Base-by-base conservation (phyloP, 208 protist genomes). In the Kentomonas sorsogonicus region DNA sequence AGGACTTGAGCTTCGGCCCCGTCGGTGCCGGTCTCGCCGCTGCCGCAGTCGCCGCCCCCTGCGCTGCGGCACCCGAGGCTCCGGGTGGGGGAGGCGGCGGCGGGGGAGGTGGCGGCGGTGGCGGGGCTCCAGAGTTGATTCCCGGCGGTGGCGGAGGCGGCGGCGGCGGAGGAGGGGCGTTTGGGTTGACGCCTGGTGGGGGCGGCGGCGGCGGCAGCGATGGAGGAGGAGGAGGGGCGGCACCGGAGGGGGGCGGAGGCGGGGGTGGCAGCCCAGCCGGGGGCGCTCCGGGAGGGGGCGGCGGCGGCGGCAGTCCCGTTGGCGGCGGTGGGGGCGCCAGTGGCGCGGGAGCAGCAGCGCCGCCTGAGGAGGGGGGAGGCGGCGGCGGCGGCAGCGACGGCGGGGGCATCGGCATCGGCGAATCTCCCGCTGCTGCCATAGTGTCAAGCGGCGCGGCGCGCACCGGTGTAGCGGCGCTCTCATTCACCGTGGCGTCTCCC, bases 1-100 rank as follows among this genome's bases (percentile, higher is more conserved):
- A 65, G 2, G 80, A 79, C 57, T 92, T 92, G 33, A 92, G 51
- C 31, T 77, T 77, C 0, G 85, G 80, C 2, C 75, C 85, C 11
- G 45, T 63, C 50, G 65, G 63, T 26, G 25, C 50, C 10, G 70
- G 43, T 36, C 65, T 61, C 4, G 60, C 46, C 41, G 64, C 62
- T 15, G 29, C 66, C 16, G 56, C 29, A 11, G 47, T 26, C 16
- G 57, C 46, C 39, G 36, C 53, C 13, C 11, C 16, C 18, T 16
- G 18, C 23, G 13, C 39, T 25, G 59, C 52, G 2, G 31, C 58
- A 13, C 29, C 51, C 22, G 26, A 25, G 13, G 27, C 39, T 6
- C 50, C 22, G 46, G 63, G 63, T 45, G 64, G 52, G 1, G 68
- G 60, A 23, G 53, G 51, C n/a, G 64, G 52, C 13, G 64, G 56